These are phyloP conservation scores for Medicago lupulina DNA, from an alignment of 306 rosid species.

Conservation along the genomic window DNA sequence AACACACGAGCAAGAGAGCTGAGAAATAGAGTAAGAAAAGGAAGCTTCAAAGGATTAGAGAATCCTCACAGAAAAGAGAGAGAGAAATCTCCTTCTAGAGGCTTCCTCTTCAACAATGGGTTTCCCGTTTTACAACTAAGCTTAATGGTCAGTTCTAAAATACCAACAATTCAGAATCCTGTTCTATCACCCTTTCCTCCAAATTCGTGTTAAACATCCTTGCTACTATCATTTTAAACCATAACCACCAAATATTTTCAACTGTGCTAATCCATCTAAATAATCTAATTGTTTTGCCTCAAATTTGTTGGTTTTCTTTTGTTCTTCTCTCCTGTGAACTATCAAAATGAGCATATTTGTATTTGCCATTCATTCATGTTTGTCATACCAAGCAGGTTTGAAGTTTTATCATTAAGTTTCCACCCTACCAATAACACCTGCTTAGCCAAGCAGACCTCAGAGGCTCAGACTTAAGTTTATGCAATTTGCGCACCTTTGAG, in stretches of 20 bases:
- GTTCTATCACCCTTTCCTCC: background rate
- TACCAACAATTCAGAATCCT: slow-evolving; percentile 1
- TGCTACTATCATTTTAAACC: background rate
- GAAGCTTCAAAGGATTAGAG: background rate
- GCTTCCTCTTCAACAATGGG: background rate
- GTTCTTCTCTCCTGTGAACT: background rate
- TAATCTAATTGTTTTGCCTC: slow-evolving; percentile 5
- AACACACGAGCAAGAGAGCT: slow-evolving; percentile 13
- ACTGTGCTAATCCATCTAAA: background rate
- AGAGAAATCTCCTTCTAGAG: background rate
- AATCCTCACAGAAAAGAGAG: background rate
- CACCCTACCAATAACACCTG: background rate
- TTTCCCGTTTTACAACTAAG: background rate
- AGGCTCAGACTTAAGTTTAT: background rate
- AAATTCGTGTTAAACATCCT: background rate
- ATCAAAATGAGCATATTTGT: slow-evolving; percentile 28
- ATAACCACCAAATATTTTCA: slow-evolving; percentile 16
- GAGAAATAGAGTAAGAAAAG: slow-evolving; percentile 5
- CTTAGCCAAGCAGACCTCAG: background rate
- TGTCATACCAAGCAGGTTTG: slow-evolving; percentile 11
- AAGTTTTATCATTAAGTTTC: slow-evolving; percentile 20
- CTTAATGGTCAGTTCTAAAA: background rate
- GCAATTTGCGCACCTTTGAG: background rate
- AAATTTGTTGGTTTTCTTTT: background rate
- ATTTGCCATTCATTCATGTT: background rate